Evolutionary conservation across 179 eudicot genomes (phyloP), one percentile per base, ranked within the genome.

Genomic region (Pouteria campechiana): DNA sequence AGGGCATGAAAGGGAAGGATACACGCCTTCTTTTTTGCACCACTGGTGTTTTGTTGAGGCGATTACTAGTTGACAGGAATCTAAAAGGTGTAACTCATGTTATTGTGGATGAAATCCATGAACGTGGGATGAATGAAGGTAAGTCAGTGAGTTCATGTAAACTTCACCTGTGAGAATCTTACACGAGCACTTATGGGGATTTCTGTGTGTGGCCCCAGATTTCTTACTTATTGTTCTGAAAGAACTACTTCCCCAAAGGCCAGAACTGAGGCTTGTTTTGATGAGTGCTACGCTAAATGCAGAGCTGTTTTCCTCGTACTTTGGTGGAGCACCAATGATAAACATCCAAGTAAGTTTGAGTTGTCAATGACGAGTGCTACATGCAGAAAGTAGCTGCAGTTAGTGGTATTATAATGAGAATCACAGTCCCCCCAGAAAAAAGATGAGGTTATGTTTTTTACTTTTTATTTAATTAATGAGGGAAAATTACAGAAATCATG

Each of bases 51-150:
- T 64, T 83, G 54, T 54, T 83, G 68, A 72, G 94, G 43, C 72
- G 89, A 60, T 67, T 83, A 58, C 74, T 76, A 25, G 73, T 76
- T 37, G 94, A 83, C 47, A 74, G 85, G 65, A 67, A 55, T 48
- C 62, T 83, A 65, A 76, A 76, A 52, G 89, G 85, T 49, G 69
- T 79, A 50, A 76, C 85, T 37, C 94, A 83, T 69, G 74, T 83
- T 31, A 74, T 83, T 46, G 79, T 83, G 51, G 94, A 83, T 64
- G 94, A 83, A 48, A 76, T 83, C 52, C 94, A 83, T 57, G 94
- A 83, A 44, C 89, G 94, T 61, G 94, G 89, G 57, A 76, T 83
- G 68, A 80, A 83, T 61, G 94, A 83, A 76, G 94, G 94, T 83
- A 54, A 61, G 39, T 13, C 20, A 46, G 3, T 14, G 39, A 44